These are phyloP conservation scores for Ceratocystis variospora DNA, from an alignment of 2,329 filamentous ascomycete species.

Conservation along the genomic window DNA sequence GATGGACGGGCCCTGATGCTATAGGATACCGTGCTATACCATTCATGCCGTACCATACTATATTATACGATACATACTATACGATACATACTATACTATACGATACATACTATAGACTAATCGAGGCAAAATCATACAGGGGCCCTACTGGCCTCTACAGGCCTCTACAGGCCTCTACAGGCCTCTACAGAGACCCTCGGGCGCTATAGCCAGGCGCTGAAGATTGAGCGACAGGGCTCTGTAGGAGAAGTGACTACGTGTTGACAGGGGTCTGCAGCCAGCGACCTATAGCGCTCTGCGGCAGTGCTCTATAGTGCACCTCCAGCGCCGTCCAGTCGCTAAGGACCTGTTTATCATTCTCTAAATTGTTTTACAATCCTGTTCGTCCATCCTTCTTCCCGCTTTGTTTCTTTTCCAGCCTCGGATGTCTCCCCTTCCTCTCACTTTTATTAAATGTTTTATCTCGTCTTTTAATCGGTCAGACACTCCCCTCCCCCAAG, in stretches of 20 bases:
- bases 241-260: not conserved
- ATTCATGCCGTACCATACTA: no score
- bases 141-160: no score
- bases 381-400: not conserved
- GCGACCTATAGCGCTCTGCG: not conserved
- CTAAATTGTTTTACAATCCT: not conserved
- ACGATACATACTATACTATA: no score
- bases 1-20: no score
- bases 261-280: not conserved
- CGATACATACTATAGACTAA: no score
- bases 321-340: not conserved
- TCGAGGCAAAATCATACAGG: no score
- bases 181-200: no score
- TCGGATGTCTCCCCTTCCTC: constrained; percentile 1
- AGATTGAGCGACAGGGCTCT: not conserved
- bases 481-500: no score
- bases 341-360: not conserved
- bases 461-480: no score
- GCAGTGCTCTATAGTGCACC: not conserved
- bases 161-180: no score
- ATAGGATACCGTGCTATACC: no score
- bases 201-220: not conserved
- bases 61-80: no score
- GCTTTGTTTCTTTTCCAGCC: constrained; percentile 7
- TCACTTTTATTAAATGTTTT: not conserved